Evolutionary conservation across 2,329 filamentous ascomycete genomes (phyloP), one percentile per base, ranked within the genome.

Genomic region (Botryotinia calthae): DNA sequence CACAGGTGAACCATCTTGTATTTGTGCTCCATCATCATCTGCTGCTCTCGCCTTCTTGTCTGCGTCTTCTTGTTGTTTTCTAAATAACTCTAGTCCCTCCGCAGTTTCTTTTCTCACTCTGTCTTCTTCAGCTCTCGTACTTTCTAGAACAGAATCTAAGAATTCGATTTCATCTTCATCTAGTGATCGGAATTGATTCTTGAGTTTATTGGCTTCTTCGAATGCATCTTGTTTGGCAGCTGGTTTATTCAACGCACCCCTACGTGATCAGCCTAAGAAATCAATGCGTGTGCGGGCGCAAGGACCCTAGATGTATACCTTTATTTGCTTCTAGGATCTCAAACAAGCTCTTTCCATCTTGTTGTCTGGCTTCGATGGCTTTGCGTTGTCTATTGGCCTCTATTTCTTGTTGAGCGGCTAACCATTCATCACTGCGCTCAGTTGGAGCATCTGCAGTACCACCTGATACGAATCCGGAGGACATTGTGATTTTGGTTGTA

Each of bases 271-370:
- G 79, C 67, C 74, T 44, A 72, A 73, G 70, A 40, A 63, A 40
- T 40, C 8, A 22, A 34, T 31, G 46, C 14, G 22, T 70, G 61
- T 18, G 40, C 72, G 70, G 71, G 37, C 66, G 68, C 72, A 70
- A 54, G 62, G 64, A 37, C 48, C 69, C 70, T 61, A 40, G 42
- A 37, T 51, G 66, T 74, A 66, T 81, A 91, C 90, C 91, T 88
- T 95, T 95, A 82, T 96, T 96, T 61, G 91, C 93, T 82, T 95
- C 91, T 69, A 96, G 82, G 2, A 92, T 86, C 61, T 95, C 93
- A 80, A 87, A 96, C 42, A 96, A 84, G 69, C 86, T 90, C 82
- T 87, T 90, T 48, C 83, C 84, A 28, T 84, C 82, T 51, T 75
- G 74, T 62, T 82, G 82, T 31, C 82, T 80, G 2, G 83, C 84